Conservation (phyloP, 169 alveolate species). For the Miamiensis avidus region DNA sequence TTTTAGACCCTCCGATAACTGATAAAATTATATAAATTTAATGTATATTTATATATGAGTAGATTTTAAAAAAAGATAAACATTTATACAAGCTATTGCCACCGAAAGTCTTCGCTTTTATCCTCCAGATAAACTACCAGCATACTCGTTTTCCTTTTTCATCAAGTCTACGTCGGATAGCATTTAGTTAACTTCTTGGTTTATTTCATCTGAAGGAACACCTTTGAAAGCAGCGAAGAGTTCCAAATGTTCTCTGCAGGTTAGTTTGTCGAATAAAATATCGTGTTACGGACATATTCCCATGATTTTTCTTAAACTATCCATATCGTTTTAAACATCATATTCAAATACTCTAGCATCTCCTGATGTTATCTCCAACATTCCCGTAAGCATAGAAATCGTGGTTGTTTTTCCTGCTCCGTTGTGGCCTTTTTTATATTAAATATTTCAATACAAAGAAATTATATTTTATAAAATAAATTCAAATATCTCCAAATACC, state of each 20-base stretch:
- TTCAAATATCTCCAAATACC: slow-evolving; percentile 70
- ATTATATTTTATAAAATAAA: slow-evolving; percentile 60
- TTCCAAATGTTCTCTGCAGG: slow-evolving; percentile 76
- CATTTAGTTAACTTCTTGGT: slow-evolving; percentile 48
- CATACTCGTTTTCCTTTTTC: slow-evolving; percentile 40
- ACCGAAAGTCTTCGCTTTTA: slow-evolving; percentile 81
- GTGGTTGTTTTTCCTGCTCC: slow-evolving; percentile 86
- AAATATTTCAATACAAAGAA: slow-evolving; percentile 28
- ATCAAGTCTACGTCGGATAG: slow-evolving; percentile 63
- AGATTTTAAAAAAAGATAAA: slow-evolving; percentile 41
- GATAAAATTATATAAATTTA: no score
- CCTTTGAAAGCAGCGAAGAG: slow-evolving; percentile 68
- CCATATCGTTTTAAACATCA: slow-evolving; percentile 39
- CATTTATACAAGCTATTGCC: slow-evolving; percentile 74
- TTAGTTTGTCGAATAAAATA: slow-evolving; percentile 69
- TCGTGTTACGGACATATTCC: slow-evolving; percentile 85
- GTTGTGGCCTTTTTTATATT: slow-evolving; percentile 61
- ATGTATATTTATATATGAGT: slow-evolving; percentile 32
- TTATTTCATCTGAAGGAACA: slow-evolving; percentile 26
- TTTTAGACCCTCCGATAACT: slow-evolving; percentile 75
- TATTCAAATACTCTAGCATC: slow-evolving; percentile 37
- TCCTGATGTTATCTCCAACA: slow-evolving; percentile 68
- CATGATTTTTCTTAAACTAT: slow-evolving; percentile 41
- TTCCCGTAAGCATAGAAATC: slow-evolving; percentile 75
- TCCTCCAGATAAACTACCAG: slow-evolving; percentile 80